Conservation (phyloP, 805 yeast genomes). For the Torulaspora microellipsoides region DNA sequence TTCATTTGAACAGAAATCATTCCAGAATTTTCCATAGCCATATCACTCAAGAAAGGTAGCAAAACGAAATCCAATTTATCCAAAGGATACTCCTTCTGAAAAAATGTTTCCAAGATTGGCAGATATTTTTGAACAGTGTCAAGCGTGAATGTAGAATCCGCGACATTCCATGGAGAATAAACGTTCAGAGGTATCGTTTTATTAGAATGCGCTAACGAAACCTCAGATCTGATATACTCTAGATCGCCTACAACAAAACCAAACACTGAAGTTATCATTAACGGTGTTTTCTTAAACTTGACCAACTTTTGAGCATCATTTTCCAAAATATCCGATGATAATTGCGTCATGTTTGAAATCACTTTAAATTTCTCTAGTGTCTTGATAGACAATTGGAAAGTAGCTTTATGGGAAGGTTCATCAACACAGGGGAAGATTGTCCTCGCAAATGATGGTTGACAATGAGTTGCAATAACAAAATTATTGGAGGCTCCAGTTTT, state of each 20-base stretch:
- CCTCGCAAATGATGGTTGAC: constrained; percentile 64
- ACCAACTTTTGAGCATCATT: constrained; percentile 30
- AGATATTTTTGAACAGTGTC: constrained; percentile 44
- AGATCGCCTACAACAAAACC: constrained; percentile 68
- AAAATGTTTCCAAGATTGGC: constrained; percentile 44
- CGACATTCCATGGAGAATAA: constrained; percentile 47
- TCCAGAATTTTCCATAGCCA: constrained; percentile 81
- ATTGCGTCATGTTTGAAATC: constrained; percentile 40
- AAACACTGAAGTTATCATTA: constrained; percentile 59
- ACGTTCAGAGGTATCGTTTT: constrained; percentile 45
- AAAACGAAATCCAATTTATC: constrained; percentile 63
- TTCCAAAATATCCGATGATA: constrained; percentile 3
- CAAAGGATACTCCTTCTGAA: constrained; percentile 50
- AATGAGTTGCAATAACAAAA: constrained; percentile 61
- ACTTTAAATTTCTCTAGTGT: constrained; percentile 45
- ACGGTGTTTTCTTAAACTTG: constrained; percentile 49
- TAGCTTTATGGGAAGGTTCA: constrained; percentile 53
- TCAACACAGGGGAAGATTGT: constrained; percentile 65
- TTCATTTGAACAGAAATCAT: constrained; percentile 55
- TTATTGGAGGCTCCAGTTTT: constrained; percentile 46
- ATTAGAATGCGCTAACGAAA: constrained; percentile 23
- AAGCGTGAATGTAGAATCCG: constrained; percentile 47
- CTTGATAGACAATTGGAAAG: constrained; percentile 46
- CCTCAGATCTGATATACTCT: constrained; percentile 43
- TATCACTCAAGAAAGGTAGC: constrained; percentile 66